Evolutionary conservation across 2,329 filamentous ascomycete species (phyloP).

Genomic region (Epichloe scottii): DNA sequence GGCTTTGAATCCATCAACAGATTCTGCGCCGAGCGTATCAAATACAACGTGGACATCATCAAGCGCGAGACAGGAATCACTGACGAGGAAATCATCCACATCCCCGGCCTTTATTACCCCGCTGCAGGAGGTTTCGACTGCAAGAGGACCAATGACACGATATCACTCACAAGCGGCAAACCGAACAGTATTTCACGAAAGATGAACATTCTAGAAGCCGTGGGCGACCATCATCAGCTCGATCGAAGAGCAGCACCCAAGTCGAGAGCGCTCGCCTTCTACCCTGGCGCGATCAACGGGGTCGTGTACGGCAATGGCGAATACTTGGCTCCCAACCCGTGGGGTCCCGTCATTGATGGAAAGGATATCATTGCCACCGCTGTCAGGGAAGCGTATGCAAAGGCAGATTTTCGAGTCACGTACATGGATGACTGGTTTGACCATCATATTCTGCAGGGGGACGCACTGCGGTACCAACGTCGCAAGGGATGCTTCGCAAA

Average conservation of each 20-base stretch:
- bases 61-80: conserved; percentile 12
- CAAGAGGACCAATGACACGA: neutral
- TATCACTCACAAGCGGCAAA: neutral
- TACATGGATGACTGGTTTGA: neutral
- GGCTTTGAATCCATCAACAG: conserved; percentile 1
- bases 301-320: too few relatives aligned
- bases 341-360: too few relatives aligned
- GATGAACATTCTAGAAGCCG: neutral
- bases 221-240: too few relatives aligned
- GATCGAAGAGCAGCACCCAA: too few relatives aligned
- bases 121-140: neutral
- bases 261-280: too few relatives aligned
- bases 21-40: conserved; percentile 8
- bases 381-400: too few relatives aligned
- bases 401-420: too few relatives aligned
- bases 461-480: conserved; percentile 15
- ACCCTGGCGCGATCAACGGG: too few relatives aligned
- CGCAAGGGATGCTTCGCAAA: conserved; percentile 2
- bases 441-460: conserved; percentile 12
- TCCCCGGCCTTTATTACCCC: conserved; percentile 12
- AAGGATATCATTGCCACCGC: too few relatives aligned
- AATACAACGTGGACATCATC: conserved; percentile 11
- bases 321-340: too few relatives aligned
- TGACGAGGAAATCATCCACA: conserved; percentile 11
- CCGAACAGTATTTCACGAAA: conserved; percentile 8